Base-by-base conservation (phyloP, 371 early-diverging fungal genomes). In the Mucor racemosus region DNA sequence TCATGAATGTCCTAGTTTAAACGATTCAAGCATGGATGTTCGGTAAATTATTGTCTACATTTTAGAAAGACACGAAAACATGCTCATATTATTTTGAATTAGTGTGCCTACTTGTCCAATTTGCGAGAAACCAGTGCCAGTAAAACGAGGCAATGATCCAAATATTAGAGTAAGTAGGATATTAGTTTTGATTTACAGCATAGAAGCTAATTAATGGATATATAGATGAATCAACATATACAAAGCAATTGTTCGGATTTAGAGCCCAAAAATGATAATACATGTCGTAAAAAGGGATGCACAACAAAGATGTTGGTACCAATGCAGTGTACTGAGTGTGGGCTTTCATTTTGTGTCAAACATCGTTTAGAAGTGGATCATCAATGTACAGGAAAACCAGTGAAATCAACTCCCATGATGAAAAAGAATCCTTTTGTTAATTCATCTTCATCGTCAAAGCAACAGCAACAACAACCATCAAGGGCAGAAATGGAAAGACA, bases 61-160 rank as follows among this genome's bases (percentile, higher is more conserved):
- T 38, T 21, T 53, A 26, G 11, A 31, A 26, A 31, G 13, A 53
- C 6, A 9, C 7, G n/a, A 17, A 9, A 10, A 11, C 19, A 40
- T 41, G 13, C 31, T 21, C 40, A 44, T 11, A 13, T 10, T 26
- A 21, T 21, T 3, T 10, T 40, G 19, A 57, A 26, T 41, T 44
- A 82, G 88, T 15, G 87, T 87, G 0, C 88, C 89, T 31, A 76
- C 80, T 21, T 90, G 90, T 59, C 90, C 90, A 6, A 73, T 90
- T 34, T 90, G 90, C 60, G 74, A 79, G 31, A 81, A 78, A 48
- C 87, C 89, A 39, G 87, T 90, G n/a, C 86, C 90, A n/a, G 77
- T 85, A 15, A 81, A 81, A 50, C 69, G 85, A 68, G 87, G 85
- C 17, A 81, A 86, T 41, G 84, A 90, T 76, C 89, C 89, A 5